Conservation (phyloP, 2,329 filamentous ascomycete genomes). For the Colletotrichum sansevieriae region DNA sequence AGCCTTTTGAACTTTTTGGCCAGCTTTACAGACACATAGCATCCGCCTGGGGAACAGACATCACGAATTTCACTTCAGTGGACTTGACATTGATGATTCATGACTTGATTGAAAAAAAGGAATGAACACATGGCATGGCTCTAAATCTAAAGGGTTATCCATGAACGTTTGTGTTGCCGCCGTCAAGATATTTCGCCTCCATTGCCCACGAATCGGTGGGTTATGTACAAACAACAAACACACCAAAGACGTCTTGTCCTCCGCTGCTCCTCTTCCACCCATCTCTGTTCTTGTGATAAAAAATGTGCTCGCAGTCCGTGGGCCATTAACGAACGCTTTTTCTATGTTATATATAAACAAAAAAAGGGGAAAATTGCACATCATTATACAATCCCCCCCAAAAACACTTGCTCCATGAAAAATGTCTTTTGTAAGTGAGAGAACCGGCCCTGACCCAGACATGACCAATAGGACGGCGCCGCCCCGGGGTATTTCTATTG, state of each 20-base stretch:
- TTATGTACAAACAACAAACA: neutral
- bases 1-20: too few relatives aligned
- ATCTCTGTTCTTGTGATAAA: slow-evolving; percentile 6
- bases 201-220: neutral
- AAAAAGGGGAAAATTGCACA: slow-evolving; percentile 30
- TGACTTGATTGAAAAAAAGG: slow-evolving; percentile 17
- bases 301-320: slow-evolving; percentile 27
- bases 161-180: slow-evolving; percentile 22
- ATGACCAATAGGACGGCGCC: slow-evolving; percentile 28
- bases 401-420: slow-evolving; percentile 33
- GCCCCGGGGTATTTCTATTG: slow-evolving; percentile 38
- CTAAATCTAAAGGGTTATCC: slow-evolving; percentile 29
- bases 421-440: slow-evolving; percentile 21
- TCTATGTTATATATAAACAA: slow-evolving; percentile 28
- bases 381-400: slow-evolving; percentile 37
- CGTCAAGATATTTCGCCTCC: slow-evolving; percentile 18
- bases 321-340: slow-evolving; percentile 32
- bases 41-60: too few relatives aligned
- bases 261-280: slow-evolving; percentile 2
- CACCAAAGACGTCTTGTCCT: neutral
- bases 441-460: slow-evolving; percentile 37
- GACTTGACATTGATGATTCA: neutral
- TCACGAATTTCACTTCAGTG: too few relatives aligned
- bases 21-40: too few relatives aligned
- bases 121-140: slow-evolving; percentile 22